These are phyloP conservation scores for Teratosphaeria gauchensis DNA, from an alignment of 2,329 filamentous ascomycete genomes.

Conservation along the genomic window DNA sequence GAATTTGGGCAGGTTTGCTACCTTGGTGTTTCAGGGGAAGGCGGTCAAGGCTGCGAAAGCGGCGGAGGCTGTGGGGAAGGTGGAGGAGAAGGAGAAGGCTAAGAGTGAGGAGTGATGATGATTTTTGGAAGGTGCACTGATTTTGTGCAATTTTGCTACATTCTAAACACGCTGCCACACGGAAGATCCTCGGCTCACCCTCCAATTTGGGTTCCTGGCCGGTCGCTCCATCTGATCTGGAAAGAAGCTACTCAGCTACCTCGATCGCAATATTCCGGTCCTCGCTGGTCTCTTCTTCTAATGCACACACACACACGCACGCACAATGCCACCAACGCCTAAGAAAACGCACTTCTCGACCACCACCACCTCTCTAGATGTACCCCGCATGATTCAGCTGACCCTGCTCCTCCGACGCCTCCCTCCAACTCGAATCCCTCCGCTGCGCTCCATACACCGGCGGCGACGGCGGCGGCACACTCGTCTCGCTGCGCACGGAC, in stretches of 20 bases:
- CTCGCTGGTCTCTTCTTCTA: background rate
- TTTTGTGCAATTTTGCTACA: background rate
- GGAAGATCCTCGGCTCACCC: background rate
- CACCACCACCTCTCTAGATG: background rate
- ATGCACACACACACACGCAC: background rate
- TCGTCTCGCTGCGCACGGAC: background rate
- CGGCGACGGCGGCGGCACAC: background rate
- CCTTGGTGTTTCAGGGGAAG: conserved; percentile 37
- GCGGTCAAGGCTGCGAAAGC: background rate
- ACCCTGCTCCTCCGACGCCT: background rate
- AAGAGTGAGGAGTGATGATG: background rate
- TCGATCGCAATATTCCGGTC: background rate
- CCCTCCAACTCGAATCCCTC: background rate
- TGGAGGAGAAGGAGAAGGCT: background rate
- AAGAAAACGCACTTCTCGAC: background rate
- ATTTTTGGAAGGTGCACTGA: background rate
- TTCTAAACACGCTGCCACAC: background rate
- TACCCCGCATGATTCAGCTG: background rate
- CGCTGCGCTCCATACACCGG: background rate
- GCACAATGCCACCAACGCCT: background rate
- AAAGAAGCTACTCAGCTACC: background rate
- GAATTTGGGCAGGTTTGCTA: conserved; percentile 34
- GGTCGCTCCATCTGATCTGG: too few species aligned
- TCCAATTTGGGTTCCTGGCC: too few species aligned
- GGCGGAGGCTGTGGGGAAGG: conserved; percentile 4